A percentile compares a stretch with the other conserved stretches of the same genome.
Conservation (phyloP, 2,329 filamentous ascomycete genomes). For the Talaromyces sp. region DNA sequence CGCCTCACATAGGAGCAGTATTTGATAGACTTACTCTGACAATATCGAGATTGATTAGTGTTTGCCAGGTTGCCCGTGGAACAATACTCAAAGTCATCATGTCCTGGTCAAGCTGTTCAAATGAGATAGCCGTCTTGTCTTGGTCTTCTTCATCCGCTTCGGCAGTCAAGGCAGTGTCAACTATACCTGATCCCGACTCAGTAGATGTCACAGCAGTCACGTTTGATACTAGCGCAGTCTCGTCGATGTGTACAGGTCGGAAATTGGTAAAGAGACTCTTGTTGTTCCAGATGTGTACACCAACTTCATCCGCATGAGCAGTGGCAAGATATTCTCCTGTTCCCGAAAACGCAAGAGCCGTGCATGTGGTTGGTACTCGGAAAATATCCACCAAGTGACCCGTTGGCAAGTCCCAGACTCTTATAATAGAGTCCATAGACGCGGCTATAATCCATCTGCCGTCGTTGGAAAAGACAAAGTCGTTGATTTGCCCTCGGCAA, state of each 20-base stretch:
- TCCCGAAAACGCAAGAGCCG: conserved; percentile 76
- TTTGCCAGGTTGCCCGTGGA: conserved; percentile 90
- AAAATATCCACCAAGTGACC: conserved; percentile 94
- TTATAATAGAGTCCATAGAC: conserved; percentile 70
- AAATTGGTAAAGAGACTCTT: conserved; percentile 85
- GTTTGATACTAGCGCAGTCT: conserved; percentile 64
- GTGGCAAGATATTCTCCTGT: conserved; percentile 95
- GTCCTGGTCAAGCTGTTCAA: conserved; percentile 75
- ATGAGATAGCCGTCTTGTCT: conserved; percentile 49
- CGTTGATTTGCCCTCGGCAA: conserved; percentile 66
- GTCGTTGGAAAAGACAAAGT: conserved; percentile 85
- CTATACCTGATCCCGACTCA: conserved; percentile 68
- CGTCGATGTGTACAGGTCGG: conserved; percentile 76
- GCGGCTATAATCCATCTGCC: conserved; percentile 90
- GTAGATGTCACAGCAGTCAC: conserved; percentile 71
- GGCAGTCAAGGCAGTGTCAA: conserved; percentile 70
- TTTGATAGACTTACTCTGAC: conserved; percentile 52
- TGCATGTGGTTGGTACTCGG: conserved; percentile 71
- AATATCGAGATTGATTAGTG: conserved; percentile 81
- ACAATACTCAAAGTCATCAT: conserved; percentile 86
- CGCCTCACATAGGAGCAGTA: conserved; percentile 7
- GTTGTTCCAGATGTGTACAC: conserved; percentile 96
- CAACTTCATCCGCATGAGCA: conserved; percentile 72
- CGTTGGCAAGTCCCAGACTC: conserved; percentile 93
- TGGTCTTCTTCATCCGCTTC: conserved; percentile 43